Percentiles rank a stretch among this genome's conserved stretches.
phyloP scores from a whole-genome alignment of 73 alveolate species.

The Stentor roeselii region DNA sequence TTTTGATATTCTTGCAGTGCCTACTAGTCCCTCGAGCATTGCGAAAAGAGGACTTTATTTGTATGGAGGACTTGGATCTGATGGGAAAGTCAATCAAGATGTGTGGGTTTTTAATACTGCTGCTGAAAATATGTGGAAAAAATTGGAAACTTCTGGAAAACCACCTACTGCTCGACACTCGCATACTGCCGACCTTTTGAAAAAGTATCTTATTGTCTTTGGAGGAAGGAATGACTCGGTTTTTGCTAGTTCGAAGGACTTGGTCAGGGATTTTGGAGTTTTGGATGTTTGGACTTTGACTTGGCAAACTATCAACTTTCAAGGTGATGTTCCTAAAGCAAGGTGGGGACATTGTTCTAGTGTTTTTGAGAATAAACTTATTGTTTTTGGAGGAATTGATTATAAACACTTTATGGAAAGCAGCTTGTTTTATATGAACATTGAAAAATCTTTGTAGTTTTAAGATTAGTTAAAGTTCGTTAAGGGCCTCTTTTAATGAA shows the following conservation, averaged over 20 bases:
- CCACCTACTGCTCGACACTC: constrained; percentile 1
- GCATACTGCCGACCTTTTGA: not conserved
- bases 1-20: not conserved
- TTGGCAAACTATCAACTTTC: not conserved
- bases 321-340: not conserved
- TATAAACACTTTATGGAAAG: not conserved
- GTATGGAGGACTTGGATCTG: not conserved
- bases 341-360: not conserved
- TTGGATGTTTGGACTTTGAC: not conserved
- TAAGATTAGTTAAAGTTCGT: too few relatives aligned
- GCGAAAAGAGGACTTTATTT: not conserved
- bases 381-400: not conserved
- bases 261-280: not conserved
- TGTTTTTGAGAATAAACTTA: not conserved
- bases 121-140: not conserved
- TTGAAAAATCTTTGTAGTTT: too few relatives aligned
- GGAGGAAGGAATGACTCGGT: not conserved
- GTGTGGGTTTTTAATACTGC: not conserved
- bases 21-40: not conserved
- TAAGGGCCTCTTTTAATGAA: too few relatives aligned
- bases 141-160: not conserved
- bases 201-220: not conserved
- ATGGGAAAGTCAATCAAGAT: not conserved
- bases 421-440: too few relatives aligned
- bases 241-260: not conserved